phyloP scores from a whole-genome alignment of 352 stramenopile genomes.

The Pythium aristosporum region DNA sequence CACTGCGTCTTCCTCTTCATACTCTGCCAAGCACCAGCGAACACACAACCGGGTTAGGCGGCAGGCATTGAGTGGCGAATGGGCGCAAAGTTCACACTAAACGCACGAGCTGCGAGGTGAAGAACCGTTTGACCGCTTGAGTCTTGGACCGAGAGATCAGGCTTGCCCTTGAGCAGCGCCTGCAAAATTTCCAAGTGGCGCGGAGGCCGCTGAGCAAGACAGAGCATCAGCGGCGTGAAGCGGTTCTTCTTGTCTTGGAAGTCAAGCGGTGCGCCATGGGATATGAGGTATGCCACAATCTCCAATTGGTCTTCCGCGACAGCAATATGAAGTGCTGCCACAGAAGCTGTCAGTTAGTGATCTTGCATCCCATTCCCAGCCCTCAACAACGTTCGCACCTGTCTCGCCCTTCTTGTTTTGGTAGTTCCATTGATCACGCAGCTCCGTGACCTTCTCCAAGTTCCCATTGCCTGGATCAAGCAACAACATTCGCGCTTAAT shows the following conservation, averaged over 20 bases:
- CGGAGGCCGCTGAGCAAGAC: conserved; percentile 63
- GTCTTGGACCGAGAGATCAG: conserved; percentile 61
- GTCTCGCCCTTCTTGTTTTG: conserved; percentile 87
- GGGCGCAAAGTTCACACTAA: neutral
- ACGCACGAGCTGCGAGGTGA: conserved; percentile 63
- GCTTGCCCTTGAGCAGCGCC: conserved; percentile 65
- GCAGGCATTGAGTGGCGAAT: neutral
- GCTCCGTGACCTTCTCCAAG: conserved; percentile 66
- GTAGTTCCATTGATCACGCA: conserved; percentile 63
- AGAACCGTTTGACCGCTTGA: conserved; percentile 61
- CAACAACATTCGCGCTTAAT: neutral
- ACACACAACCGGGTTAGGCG: too few relatives aligned
- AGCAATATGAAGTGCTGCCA: conserved; percentile 65
- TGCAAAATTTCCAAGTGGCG: conserved; percentile 68
- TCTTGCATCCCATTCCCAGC: neutral
- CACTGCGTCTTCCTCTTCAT: conserved; percentile 56
- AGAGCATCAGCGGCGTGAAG: conserved; percentile 78
- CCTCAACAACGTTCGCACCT: conserved; percentile 29
- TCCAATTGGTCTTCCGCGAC: conserved; percentile 71
- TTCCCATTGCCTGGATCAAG: conserved; percentile 53
- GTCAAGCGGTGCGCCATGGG: conserved; percentile 66
- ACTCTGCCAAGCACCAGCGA: conserved; percentile 36
- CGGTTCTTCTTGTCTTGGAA: conserved; percentile 74
- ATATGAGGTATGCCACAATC: conserved; percentile 68
- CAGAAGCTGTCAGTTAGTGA: neutral